Evolutionary conservation across 805 yeast species (phyloP).

Genomic region (Candida nemodendra): DNA sequence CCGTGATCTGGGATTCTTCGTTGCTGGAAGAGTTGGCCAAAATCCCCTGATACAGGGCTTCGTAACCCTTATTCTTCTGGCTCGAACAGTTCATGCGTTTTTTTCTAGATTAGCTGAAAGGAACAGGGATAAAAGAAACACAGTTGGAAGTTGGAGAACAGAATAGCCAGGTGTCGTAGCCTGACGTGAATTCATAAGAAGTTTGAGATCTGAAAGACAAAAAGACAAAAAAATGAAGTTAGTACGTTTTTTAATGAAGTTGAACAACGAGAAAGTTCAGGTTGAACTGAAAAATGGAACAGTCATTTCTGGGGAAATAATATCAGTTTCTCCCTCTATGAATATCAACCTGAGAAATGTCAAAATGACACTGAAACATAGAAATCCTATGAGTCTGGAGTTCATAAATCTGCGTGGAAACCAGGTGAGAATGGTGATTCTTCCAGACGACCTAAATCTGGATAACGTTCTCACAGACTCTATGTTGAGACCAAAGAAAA

Average conservation of each 20-base stretch:
- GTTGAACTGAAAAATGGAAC: conserved; percentile 92
- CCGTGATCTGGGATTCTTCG: too few relatives aligned
- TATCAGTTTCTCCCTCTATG: conserved; percentile 88
- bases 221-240: conserved; percentile 43
- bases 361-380: conserved; percentile 69
- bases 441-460: conserved; percentile 83
- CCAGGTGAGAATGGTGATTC: conserved; percentile 75
- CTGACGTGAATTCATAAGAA: too few relatives aligned
- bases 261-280: conserved; percentile 82
- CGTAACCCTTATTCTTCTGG: conserved; percentile 13
- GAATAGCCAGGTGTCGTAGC: too few relatives aligned
- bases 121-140: too few relatives aligned
- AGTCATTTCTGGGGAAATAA: conserved; percentile 76
- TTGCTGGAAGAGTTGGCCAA: too few relatives aligned
- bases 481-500: conserved; percentile 38
- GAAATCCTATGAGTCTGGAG: conserved; percentile 69
- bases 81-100: too few relatives aligned
- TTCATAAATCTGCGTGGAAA: conserved; percentile 86
- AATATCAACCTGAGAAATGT: conserved; percentile 80
- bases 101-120: too few relatives aligned
- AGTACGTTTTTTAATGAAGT: conserved; percentile 77
- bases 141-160: too few relatives aligned
- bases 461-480: conserved; percentile 60
- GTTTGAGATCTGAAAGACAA: too few relatives aligned
- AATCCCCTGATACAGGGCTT: too few relatives aligned